Evolutionary conservation across 2,329 filamentous ascomycete genomes (phyloP), one percentile per base, ranked within the genome.

Genomic region (Blumeriella jaapii): DNA sequence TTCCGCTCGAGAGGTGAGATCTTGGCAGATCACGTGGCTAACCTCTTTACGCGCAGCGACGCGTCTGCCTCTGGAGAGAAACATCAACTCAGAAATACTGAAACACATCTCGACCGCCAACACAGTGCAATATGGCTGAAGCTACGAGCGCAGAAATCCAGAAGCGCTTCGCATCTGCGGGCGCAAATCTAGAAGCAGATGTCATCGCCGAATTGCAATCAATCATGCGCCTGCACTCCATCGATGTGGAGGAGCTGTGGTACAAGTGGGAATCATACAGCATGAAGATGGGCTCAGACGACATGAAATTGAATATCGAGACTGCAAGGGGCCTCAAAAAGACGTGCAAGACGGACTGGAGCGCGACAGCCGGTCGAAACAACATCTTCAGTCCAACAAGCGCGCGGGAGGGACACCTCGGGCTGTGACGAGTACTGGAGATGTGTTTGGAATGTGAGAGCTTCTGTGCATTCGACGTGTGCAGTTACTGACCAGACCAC

Each of bases 221-320:
- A 39, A 93, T 94, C 56, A 71, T 91, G 62, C 77, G 79, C 36
- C 68, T 96, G 41, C 84, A 95, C 61, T 76, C 75, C 30, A 71
- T 96, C 41, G 74, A 77, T 11, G 69, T 78, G 20, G 78, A 96
- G 57, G 91, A 96, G 56, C 68, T 96, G 16, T 95, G 85, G 60
- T 95, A 85, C 74, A 96, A 96, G 68, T 98, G 91, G 91, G 91
- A 98, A 59, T 89, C 86, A 0, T 96, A 95, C 67, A 87, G 82
- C 59, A 80, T 98, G 56, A 93, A 89, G 60, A 86, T 96, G 78
- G 84, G 87, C 15, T 64, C 74, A 30, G 84, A 93, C 38, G 81
- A 85, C 38, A 77, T 78, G 42, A 77, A 69, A 40, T 62, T 83
- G 42, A 74, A 80, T 30, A 66, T 93, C 26, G 72, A 80, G 23